A percentile compares a stretch with the other conserved stretches of the same genome.
Evolutionary conservation across 1,139 yeast species (phyloP).

Genomic region (Blastobotrys aristatus): DNA sequence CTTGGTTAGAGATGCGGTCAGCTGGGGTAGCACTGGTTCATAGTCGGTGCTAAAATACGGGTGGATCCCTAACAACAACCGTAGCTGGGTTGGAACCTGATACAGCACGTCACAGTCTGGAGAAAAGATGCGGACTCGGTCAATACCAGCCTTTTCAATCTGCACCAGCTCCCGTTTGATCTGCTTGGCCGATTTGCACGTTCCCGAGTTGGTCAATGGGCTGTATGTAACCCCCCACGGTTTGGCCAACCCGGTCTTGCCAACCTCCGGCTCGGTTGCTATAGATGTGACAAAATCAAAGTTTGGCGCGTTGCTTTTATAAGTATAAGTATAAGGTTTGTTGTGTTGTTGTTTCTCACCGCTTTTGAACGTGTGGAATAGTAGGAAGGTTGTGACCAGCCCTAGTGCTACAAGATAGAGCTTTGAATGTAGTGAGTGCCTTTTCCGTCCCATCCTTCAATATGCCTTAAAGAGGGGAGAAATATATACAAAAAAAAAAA

Average conservation of each 20-base stretch:
- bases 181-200: constrained; percentile 60
- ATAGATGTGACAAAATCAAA: not conserved
- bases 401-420: constrained; percentile 1
- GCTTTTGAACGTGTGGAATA: not conserved
- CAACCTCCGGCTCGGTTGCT: not conserved
- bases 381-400: not conserved
- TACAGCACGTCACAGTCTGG: constrained; percentile 25
- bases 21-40: constrained; percentile 2
- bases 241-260: constrained; percentile 24
- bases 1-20: constrained; percentile 18
- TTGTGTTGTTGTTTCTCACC: not conserved
- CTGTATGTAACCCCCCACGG: constrained; percentile 75
- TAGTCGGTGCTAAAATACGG: constrained; percentile 22
- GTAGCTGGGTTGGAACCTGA: constrained; percentile 15
- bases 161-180: constrained; percentile 56
- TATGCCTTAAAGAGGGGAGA: too few relatives aligned
- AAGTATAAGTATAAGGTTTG: too few relatives aligned
- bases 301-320: too few relatives aligned
- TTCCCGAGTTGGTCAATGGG: constrained; percentile 66
- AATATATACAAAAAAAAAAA: too few relatives aligned
- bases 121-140: constrained; percentile 25
- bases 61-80: constrained; percentile 26
- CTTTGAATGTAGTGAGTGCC: not conserved
- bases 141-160: constrained; percentile 40
- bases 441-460: not conserved